These are phyloP conservation scores for Pistacia atlantica DNA, from an alignment of 345 rosid species.

Conservation along the genomic window DNA sequence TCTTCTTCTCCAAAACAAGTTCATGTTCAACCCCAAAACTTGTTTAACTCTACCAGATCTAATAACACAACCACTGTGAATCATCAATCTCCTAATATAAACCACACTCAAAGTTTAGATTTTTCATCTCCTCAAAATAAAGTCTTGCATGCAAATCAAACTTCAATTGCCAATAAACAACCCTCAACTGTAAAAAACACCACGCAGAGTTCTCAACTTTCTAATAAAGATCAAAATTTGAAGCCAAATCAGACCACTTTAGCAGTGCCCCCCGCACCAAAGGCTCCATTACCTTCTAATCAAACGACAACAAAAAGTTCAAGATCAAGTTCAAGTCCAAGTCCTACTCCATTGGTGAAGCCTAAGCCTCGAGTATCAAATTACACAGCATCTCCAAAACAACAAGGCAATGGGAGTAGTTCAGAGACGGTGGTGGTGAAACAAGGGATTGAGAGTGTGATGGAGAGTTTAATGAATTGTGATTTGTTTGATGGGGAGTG, in stretches of 20 bases:
- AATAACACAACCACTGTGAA: constrained; percentile 17
- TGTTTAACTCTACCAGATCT: constrained; percentile 29
- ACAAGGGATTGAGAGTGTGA: constrained; percentile 44
- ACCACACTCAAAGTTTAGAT: constrained; percentile 19
- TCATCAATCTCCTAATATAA: constrained; percentile 20
- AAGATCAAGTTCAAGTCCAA: constrained; percentile 13
- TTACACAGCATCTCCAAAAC: constrained; percentile 36
- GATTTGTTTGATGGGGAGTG: constrained; percentile 86
- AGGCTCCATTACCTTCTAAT: constrained; percentile 14
- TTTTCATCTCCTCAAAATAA: constrained; percentile 3
- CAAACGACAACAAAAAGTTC: constrained; percentile 18
- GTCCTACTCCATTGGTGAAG: too few species aligned
- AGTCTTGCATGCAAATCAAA: constrained; percentile 18
- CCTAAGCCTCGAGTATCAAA: constrained; percentile 34
- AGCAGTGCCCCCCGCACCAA: constrained; percentile 19
- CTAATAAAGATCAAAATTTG: constrained; percentile 24
- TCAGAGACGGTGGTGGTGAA: constrained; percentile 26
- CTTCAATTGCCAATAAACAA: constrained; percentile 13
- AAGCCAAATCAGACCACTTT: constrained; percentile 31
- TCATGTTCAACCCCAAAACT: constrained; percentile 5
- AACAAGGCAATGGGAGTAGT: constrained; percentile 37
- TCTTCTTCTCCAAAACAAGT: constrained; percentile 5
- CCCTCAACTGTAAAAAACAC: constrained; percentile 11
- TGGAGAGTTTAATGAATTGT: constrained; percentile 58
- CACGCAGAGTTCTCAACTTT: constrained; percentile 16